Evolutionary conservation across 2,329 filamentous ascomycete genomes (phyloP).

Genomic region (Penicillium sp.): DNA sequence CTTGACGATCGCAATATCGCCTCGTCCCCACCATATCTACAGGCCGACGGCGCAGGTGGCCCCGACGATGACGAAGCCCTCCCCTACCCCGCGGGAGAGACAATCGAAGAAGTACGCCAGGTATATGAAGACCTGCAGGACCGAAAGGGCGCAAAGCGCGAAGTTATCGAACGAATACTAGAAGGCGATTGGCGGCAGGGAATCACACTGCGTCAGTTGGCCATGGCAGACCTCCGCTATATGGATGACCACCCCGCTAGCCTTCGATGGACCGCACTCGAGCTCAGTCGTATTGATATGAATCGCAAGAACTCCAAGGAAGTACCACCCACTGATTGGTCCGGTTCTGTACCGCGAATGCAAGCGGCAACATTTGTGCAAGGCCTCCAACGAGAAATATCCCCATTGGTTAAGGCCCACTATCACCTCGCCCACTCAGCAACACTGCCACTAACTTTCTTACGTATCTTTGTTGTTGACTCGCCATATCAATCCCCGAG

Average conservation of each 20-base stretch:
- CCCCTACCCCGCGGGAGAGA: slow-evolving; percentile 66
- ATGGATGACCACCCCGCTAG: slow-evolving; percentile 53
- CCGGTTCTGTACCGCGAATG: slow-evolving; percentile 61
- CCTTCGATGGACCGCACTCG: slow-evolving; percentile 54
- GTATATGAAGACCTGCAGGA: slow-evolving; percentile 61
- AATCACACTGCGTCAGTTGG: slow-evolving; percentile 54
- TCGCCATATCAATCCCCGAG: slow-evolving; percentile 68
- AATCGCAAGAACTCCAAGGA: slow-evolving; percentile 15
- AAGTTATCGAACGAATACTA: slow-evolving; percentile 56
- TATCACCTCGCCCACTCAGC: slow-evolving; percentile 74
- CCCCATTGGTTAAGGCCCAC: slow-evolving; percentile 78
- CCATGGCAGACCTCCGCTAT: slow-evolving; percentile 54
- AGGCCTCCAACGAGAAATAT: slow-evolving; percentile 69
- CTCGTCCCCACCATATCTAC: slow-evolving; percentile 60
- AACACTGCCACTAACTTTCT: slow-evolving; percentile 61
- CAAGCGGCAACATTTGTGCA: slow-evolving; percentile 77
- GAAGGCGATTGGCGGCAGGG: slow-evolving; percentile 58
- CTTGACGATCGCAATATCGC: slow-evolving; percentile 64
- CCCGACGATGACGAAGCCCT: slow-evolving; percentile 61
- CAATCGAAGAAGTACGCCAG: slow-evolving; percentile 64
- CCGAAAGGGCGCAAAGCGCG: slow-evolving; percentile 52
- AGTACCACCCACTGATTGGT: slow-evolving; percentile 32
- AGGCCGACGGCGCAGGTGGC: slow-evolving; percentile 47
- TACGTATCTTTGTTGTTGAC: slow-evolving; percentile 77
- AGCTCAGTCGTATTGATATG: slow-evolving; percentile 38